These are phyloP conservation scores for Esteya vermicola DNA, from an alignment of 2,329 filamentous ascomycete species.

Conservation along the genomic window DNA sequence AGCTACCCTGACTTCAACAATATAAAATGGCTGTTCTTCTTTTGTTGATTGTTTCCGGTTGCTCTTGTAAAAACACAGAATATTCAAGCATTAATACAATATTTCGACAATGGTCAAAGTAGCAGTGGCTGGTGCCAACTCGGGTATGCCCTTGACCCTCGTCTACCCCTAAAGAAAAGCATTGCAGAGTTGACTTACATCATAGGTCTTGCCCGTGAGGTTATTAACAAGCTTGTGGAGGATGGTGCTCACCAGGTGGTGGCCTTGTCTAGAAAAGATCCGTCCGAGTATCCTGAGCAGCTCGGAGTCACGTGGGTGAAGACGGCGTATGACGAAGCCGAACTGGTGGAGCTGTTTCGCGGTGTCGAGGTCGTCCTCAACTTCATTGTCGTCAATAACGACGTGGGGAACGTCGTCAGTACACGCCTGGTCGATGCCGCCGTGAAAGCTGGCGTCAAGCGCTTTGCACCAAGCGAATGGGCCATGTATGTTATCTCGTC, in stretches of 20 bases:
- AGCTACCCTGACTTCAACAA: too few relatives aligned
- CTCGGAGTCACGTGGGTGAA: conserved; percentile 1
- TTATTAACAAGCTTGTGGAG: conserved; percentile 3
- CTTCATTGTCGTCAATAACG: conserved; percentile 5
- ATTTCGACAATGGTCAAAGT: conserved; percentile 6
- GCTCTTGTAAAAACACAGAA: not conserved
- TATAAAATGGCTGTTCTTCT: not conserved
- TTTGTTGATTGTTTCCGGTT: not conserved
- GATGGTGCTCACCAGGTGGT: conserved; percentile 3
- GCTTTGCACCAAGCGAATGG: conserved; percentile 49
- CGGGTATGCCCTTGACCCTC: not conserved
- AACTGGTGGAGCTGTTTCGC: conserved; percentile 3
- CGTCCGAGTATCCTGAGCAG: conserved; percentile 1
- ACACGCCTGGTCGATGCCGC: conserved; percentile 39
- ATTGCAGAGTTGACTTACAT: not conserved
- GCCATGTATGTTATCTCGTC: conserved; percentile 19
- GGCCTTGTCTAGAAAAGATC: conserved; percentile 2
- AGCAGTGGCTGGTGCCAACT: conserved; percentile 2
- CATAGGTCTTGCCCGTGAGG: conserved; percentile 5
- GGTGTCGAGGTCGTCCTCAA: conserved; percentile 5
- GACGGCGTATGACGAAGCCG: conserved; percentile 5
- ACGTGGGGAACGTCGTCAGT: conserved; percentile 1
- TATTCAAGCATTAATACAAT: not conserved
- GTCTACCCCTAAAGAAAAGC: too few relatives aligned
- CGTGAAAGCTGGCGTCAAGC: conserved; percentile 41